A percentile compares a stretch with the other conserved stretches of the same genome.
These are phyloP conservation scores for Aspergillus sclerotiicarbonarius DNA, from an alignment of 495 filamentous ascomycete genomes.

Conservation along the genomic window DNA sequence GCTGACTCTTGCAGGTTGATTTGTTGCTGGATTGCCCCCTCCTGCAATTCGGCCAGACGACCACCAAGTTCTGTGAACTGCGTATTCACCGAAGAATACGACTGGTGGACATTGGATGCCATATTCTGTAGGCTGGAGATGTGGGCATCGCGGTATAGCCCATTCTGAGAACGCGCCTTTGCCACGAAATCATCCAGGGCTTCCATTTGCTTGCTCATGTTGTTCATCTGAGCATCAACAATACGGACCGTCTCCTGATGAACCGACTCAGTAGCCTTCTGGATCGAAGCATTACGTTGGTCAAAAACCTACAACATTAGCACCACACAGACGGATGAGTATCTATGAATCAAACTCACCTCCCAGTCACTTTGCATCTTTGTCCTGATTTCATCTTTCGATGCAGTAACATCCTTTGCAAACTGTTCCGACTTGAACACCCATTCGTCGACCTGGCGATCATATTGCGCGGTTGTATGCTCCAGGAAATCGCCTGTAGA, in stretches of 20 bases:
- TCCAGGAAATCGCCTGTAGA: constrained; percentile 62
- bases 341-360: constrained; percentile 45
- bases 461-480: constrained; percentile 60
- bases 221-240: constrained; percentile 82
- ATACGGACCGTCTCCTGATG: constrained; percentile 90
- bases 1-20: constrained; percentile 53
- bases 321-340: constrained; percentile 12
- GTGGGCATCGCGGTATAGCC: constrained; percentile 67
- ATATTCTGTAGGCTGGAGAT: constrained; percentile 58
- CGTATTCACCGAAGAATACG: constrained; percentile 64
- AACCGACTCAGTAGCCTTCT: constrained; percentile 77
- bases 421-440: constrained; percentile 64
- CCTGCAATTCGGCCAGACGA: constrained; percentile 60
- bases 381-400: constrained; percentile 71
- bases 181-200: constrained; percentile 88
- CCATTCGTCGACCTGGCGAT: constrained; percentile 74
- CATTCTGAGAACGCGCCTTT: constrained; percentile 78
- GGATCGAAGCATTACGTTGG: constrained; percentile 74
- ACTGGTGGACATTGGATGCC: constrained; percentile 61
- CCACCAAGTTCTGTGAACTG: constrained; percentile 62
- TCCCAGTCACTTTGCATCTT: constrained; percentile 88
- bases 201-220: constrained; percentile 82
- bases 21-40: constrained; percentile 58
- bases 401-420: constrained; percentile 65
- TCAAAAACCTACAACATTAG: constrained; percentile 62